A percentile compares a stretch with the other conserved stretches of the same genome.
phyloP scores from a whole-genome alignment of 768 basidiomycete species.

The Leccinum sublutescens region DNA sequence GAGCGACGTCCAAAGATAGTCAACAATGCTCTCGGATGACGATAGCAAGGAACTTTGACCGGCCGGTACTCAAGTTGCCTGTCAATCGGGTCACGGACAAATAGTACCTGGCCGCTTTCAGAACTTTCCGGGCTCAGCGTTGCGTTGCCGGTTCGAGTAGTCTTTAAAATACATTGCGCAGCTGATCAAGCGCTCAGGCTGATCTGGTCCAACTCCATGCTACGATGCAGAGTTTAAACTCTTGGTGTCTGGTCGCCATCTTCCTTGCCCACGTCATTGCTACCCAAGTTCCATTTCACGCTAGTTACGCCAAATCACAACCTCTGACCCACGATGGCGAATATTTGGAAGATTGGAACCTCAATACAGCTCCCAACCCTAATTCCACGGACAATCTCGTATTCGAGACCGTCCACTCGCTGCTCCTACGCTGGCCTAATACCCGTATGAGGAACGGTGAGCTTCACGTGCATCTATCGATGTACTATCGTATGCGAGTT shows the following conservation, averaged over 20 bases:
- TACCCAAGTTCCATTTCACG: not conserved
- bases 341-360: not conserved
- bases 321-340: not conserved
- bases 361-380: not conserved
- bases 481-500: not conserved
- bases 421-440: constrained; percentile 42
- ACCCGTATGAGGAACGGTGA: constrained; percentile 42
- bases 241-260: not conserved
- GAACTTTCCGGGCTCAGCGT: not conserved
- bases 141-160: not conserved
- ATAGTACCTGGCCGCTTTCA: too few relatives aligned
- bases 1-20: too few relatives aligned
- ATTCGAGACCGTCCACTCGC: constrained; percentile 18
- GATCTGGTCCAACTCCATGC: not conserved
- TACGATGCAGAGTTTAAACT: not conserved
- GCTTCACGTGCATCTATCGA: not conserved
- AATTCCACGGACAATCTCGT: constrained; percentile 31
- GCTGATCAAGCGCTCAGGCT: not conserved
- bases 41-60: not conserved
- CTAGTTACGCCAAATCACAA: not conserved
- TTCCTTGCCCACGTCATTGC: not conserved
- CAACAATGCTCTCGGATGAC: not conserved
- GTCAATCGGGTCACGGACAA: not conserved
- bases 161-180: not conserved
- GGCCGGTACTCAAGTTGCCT: not conserved